phyloP scores from a whole-genome alignment of 2,329 filamentous ascomycete species.

The Alternaria infectoria region DNA sequence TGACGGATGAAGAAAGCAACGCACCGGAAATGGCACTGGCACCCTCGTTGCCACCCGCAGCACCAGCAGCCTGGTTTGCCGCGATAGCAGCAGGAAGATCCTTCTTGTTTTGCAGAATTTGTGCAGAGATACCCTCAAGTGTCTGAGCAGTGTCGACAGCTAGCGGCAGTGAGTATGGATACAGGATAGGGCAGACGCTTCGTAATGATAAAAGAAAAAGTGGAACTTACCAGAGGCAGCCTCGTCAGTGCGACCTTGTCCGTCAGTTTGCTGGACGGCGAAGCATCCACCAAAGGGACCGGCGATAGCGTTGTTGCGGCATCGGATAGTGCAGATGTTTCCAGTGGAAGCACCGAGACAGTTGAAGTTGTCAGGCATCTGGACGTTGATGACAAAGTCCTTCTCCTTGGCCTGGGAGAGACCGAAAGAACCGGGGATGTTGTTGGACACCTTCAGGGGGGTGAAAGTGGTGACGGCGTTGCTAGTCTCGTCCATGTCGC shows the following conservation, averaged over 20 bases:
- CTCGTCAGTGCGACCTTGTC: constrained; percentile 31
- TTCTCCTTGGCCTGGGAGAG: constrained; percentile 63
- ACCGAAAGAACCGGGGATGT: constrained; percentile 64
- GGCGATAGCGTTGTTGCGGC: constrained; percentile 65
- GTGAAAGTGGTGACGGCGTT: constrained; percentile 53
- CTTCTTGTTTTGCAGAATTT: constrained; percentile 59
- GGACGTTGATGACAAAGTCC: constrained; percentile 64
- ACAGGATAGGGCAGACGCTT: constrained; percentile 10
- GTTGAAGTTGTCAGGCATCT: constrained; percentile 62
- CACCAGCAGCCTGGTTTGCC: constrained; percentile 55
- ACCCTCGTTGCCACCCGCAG: constrained; percentile 44
- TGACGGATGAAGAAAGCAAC: constrained; percentile 20
- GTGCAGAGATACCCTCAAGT: constrained; percentile 54
- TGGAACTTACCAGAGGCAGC: constrained; percentile 36
- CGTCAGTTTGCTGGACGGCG: constrained; percentile 63
- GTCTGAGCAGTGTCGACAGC: constrained; percentile 56
- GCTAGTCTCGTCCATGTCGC: constrained; percentile 67
- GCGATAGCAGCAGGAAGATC: constrained; percentile 58
- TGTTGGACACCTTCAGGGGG: constrained; percentile 62
- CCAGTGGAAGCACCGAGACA: constrained; percentile 61
- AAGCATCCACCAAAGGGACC: constrained; percentile 70
- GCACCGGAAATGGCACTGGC: constrained; percentile 51
- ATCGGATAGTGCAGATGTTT: constrained; percentile 68
- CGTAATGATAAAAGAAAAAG: background rate
- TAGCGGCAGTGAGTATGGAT: constrained; percentile 32